phyloP scores from a whole-genome alignment of 345 rosid species.

The Linum trigynum region DNA sequence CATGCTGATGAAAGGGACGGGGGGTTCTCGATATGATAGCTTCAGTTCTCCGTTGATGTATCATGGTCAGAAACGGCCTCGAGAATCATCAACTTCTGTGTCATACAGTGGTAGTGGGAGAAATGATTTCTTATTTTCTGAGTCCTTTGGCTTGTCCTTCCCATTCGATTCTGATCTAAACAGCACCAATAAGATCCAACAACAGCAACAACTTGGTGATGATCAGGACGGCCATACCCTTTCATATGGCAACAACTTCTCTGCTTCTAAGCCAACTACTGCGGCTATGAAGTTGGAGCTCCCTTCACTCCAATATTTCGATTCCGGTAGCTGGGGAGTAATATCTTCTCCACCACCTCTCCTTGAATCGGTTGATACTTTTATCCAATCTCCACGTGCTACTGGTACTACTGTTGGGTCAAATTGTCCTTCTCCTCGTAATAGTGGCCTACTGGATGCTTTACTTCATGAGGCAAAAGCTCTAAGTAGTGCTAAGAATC shows the following conservation, averaged over 20 bases:
- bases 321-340: conserved; percentile 65
- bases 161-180: conserved; percentile 46
- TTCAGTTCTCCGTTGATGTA: conserved; percentile 35
- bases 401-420: conserved; percentile 36
- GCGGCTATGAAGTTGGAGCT: conserved; percentile 99
- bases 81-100: conserved; percentile 44
- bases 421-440: conserved; percentile 47
- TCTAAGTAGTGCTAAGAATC: conserved; percentile 55
- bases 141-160: conserved; percentile 40
- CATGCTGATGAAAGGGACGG: conserved; percentile 54
- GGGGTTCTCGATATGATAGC: conserved; percentile 49
- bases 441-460: conserved; percentile 92
- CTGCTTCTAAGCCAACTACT: conserved; percentile 67
- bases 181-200: conserved; percentile 21
- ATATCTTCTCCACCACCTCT: conserved; percentile 53
- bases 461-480: conserved; percentile 72
- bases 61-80: conserved; percentile 51
- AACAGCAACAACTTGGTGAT: conserved; percentile 40
- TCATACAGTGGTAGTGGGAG: conserved; percentile 34
- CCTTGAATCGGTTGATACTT: conserved; percentile 63
- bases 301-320: conserved; percentile 99
- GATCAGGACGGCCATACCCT: conserved; percentile 70
- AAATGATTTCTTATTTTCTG: conserved; percentile 39
- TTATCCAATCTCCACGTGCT: conserved; percentile 66
- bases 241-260: conserved; percentile 69